Base-by-base conservation (phyloP, 1,139 yeast genomes). In the Taphrina sp. region DNA sequence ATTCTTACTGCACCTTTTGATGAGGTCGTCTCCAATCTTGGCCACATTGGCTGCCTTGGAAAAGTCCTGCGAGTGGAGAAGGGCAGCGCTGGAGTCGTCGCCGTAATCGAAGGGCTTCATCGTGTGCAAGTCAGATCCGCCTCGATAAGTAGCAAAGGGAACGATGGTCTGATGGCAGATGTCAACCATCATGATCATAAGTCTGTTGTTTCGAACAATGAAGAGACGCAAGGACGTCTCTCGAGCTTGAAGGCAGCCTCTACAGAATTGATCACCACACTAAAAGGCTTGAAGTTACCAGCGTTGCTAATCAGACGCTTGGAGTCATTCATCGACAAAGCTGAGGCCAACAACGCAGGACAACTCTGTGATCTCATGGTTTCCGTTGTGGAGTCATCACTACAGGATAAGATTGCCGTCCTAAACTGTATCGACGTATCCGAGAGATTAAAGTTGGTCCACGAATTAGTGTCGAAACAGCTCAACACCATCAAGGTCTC, bases 361-460 rank as follows among this genome's bases (percentile, higher is more conserved):
- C 61, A 63, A 44, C 56, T 72, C 33, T 67, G 70, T 1, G 75
- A 72, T 57, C 59, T 71, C 33, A 61, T 71, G 43, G 66, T 67
- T 8, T 65, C 72, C n/a, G 64, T 71, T 16, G 62, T 72, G 38
- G 74, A 74, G 10, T 62, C 71, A 24, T 62, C 65, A 1, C 64
- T 60, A 37, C 61, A 60, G 2, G 69, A 69, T 39, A 69, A 69
- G 59, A 54, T 69, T 20, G 59, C 59, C 23, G 33, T 72, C 20
- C 61, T 72, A 26, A 63, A 65, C 5, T 65, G 68, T n/a, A 38
- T 63, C 8, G 64, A 65, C 24, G 61, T 69, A 5, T 49, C 47
- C 14, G 61, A 61, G 41, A 62, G 74, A 14, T 56, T 66, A 39
- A 61, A 62, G 29, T 34, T 60, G 49, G 66, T 68, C n/a, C 61